Evolutionary conservation across 768 basidiomycete genomes (phyloP).

Genomic region (Russula sp.): DNA sequence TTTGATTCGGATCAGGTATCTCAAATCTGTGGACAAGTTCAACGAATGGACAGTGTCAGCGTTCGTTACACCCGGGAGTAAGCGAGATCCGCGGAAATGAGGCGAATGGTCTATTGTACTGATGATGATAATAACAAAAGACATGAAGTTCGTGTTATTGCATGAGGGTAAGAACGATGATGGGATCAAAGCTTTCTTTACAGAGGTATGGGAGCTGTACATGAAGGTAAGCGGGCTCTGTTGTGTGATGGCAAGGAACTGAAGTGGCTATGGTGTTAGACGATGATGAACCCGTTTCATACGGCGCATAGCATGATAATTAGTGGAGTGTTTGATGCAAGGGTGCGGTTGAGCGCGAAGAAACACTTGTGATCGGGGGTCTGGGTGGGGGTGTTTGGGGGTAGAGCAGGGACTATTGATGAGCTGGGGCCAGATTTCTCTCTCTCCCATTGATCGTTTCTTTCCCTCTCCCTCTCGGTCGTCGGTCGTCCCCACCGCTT

Average conservation of each 20-base stretch:
- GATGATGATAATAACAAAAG: conserved; percentile 50
- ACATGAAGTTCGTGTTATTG: conserved; percentile 91
- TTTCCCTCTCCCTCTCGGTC: conserved; percentile 23
- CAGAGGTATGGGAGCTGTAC: conserved; percentile 96
- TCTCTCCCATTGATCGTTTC: conserved; percentile 29
- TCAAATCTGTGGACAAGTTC: conserved; percentile 94
- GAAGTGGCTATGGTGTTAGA: conserved; percentile 46
- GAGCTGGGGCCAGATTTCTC: no score
- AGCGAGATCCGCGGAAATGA: conserved; percentile 37
- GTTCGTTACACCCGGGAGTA: conserved; percentile 93
- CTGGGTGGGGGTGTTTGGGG: background rate
- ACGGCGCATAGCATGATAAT: conserved; percentile 82
- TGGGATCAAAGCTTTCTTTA: conserved; percentile 88
- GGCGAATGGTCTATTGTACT: background rate
- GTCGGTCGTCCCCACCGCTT: conserved; percentile 26
- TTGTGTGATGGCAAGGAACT: background rate
- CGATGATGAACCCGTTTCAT: conserved; percentile 93
- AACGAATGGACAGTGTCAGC: conserved; percentile 99
- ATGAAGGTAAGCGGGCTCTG: conserved; percentile 71
- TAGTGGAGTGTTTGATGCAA: conserved; percentile 75
- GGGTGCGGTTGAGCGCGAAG: conserved; percentile 83
- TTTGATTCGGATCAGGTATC: conserved; percentile 60
- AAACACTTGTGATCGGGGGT: conserved; percentile 55
- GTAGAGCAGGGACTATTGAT: background rate
- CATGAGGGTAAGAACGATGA: conserved; percentile 98